Percentiles rank a stretch among this genome's conserved stretches.
Evolutionary conservation across 495 filamentous ascomycete genomes (phyloP).

Genomic region (Talaromyces thailandensis): DNA sequence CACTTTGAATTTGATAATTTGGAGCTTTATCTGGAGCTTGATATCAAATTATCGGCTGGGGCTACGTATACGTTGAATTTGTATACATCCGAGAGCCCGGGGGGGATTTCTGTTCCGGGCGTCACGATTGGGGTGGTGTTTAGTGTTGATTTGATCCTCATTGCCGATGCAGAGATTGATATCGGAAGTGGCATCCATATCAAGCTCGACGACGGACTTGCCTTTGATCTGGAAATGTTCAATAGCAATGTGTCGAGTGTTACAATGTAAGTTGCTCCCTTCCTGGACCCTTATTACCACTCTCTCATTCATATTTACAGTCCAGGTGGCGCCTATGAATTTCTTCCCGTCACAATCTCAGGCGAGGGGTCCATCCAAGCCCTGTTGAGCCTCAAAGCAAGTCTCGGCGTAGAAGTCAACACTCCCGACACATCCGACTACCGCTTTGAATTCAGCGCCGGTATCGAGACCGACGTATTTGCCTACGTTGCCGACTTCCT

Average conservation of each 20-base stretch:
- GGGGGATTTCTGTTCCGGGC: slow-evolving; percentile 29
- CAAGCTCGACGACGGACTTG: slow-evolving; percentile 36
- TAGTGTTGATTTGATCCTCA: slow-evolving; percentile 38
- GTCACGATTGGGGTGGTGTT: slow-evolving; percentile 32
- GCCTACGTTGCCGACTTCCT: slow-evolving; percentile 44
- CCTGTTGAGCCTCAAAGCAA: slow-evolving; percentile 32
- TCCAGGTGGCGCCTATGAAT: slow-evolving; percentile 45
- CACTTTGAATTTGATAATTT: slow-evolving; percentile 39
- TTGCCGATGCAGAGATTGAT: slow-evolving; percentile 32
- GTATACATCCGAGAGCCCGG: slow-evolving; percentile 31
- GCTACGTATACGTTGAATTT: slow-evolving; percentile 41
- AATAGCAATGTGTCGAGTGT: slow-evolving; percentile 33
- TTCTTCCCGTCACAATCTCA: slow-evolving; percentile 42
- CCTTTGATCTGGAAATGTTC: slow-evolving; percentile 34
- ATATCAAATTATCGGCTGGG: slow-evolving; percentile 29
- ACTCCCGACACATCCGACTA: slow-evolving; percentile 8
- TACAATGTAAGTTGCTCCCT: slow-evolving; percentile 27
- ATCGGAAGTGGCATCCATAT: slow-evolving; percentile 45
- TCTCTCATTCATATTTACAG: slow-evolving; percentile 13
- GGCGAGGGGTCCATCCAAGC: slow-evolving; percentile 30
- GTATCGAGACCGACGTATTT: slow-evolving; percentile 37
- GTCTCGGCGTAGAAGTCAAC: slow-evolving; percentile 31
- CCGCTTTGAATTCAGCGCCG: slow-evolving; percentile 19
- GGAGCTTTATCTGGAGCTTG: slow-evolving; percentile 43
- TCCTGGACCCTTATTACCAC: not conserved